Percentiles rank a stretch among this genome's conserved stretches.
Evolutionary conservation across 139 green algal genomes (phyloP).

Genomic region (Micractinium sp.): DNA sequence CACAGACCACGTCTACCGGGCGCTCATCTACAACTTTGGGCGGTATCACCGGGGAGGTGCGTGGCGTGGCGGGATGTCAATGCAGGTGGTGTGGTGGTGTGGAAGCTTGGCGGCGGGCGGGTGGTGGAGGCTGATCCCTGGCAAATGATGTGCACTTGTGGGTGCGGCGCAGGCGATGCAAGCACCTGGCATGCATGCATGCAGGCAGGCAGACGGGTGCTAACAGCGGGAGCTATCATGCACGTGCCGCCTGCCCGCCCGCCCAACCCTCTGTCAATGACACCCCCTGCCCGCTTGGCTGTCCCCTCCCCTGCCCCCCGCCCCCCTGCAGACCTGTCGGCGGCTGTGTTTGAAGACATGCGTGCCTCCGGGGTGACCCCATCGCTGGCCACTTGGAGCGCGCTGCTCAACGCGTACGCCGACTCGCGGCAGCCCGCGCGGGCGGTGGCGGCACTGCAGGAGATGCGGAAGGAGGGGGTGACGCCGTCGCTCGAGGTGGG

Average conservation of each 20-base stretch:
- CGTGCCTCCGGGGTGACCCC: slow-evolving; percentile 1
- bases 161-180: too few species aligned
- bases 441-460: not conserved
- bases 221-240: not conserved
- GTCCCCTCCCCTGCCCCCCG: not conserved
- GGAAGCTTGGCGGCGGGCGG: not conserved
- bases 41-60: too few species aligned
- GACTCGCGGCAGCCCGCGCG: slow-evolving; percentile 22
- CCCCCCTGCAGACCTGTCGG: not conserved
- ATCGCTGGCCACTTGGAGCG: slow-evolving; percentile 6
- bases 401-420: slow-evolving; percentile 43
- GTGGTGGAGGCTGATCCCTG: too few species aligned
- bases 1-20: too few species aligned
- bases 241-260: too few species aligned
- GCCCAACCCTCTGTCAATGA: too few species aligned
- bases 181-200: too few species aligned
- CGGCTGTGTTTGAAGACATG: slow-evolving; percentile 37
- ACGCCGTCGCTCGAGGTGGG: not conserved
- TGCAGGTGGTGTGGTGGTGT: not conserved
- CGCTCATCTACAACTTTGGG: too few species aligned
- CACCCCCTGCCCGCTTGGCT: not conserved
- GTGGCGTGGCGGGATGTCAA: too few species aligned
- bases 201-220: too few species aligned
- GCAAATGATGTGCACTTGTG: too few species aligned
- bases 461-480: not conserved